These are phyloP conservation scores for Asterionellopsis glacialis DNA, from an alignment of 108 stramenopile genomes.

Conservation along the genomic window DNA sequence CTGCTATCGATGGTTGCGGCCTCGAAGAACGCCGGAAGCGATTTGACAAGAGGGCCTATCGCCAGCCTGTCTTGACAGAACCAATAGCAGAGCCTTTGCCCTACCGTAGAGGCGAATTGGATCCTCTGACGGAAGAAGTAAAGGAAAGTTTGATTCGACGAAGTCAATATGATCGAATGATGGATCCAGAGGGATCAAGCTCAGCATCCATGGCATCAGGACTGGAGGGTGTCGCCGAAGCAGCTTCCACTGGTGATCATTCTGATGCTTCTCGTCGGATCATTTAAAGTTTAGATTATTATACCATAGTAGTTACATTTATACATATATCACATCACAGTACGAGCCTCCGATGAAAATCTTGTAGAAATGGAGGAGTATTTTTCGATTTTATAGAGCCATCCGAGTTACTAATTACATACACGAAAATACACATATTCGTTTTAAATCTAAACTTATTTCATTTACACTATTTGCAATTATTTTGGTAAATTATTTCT, in stretches of 20 bases:
- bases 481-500: no score
- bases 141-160: not conserved
- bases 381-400: no score
- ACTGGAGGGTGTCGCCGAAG: not conserved
- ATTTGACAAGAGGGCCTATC: constrained; percentile 70
- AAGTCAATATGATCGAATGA: not conserved
- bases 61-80: constrained; percentile 84
- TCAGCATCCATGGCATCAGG: not conserved
- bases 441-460: no score
- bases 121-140: constrained; percentile 20
- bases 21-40: constrained; percentile 32
- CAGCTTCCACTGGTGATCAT: not conserved
- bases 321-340: no score
- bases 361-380: no score
- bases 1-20: not conserved
- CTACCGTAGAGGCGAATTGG: constrained; percentile 50
- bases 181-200: not conserved
- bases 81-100: constrained; percentile 38
- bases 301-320: not conserved
- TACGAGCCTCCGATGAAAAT: no score
- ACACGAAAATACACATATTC: no score
- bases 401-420: no score
- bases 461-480: no score
- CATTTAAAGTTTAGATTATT: not conserved
- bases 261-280: not conserved